Base-by-base conservation (phyloP, 768 basidiomycete genomes). In the Russula griseocarnosa region DNA sequence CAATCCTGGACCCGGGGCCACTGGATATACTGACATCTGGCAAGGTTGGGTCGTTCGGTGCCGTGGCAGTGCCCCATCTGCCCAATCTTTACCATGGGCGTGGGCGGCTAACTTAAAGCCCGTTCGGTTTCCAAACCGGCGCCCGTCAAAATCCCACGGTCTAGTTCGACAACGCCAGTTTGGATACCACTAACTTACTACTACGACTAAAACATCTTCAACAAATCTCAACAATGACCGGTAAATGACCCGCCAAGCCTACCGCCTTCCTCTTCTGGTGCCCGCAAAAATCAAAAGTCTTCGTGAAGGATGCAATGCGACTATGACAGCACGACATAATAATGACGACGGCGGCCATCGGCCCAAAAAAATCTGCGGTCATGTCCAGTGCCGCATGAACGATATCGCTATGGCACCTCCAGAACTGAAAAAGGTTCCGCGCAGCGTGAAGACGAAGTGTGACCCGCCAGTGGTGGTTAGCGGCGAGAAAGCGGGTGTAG, bases 371-470 rank as follows among this genome's bases (percentile, higher is more conserved):
- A 47, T 88, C 88, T 64, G 71, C 74, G 55, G 75, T 70, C 22
- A 65, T 74, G 26, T 81, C 81, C 6, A 78, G 85, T 11, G 81
- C 85, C 20, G 74, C 81, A 3, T 90, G 24, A 89, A 87, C 73
- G 87, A 90, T 72, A 78, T 90, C 62, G 87, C 81, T 0, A 80
- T 81, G 62, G 87, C 85, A 34, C 88, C 89, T 11, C 88, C 88
- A 1, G 79, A 81, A 46, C 71, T 90, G 40, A 84, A 77, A 65
- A 81, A 77, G 63, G 74, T 83, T 7, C 82, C 85, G 24, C 81
- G 84, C 24, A 79, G 82, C 32, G 80, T 74, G 16, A 71, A 71
- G 57, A 36, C 74, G 58, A 42, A 28, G 65, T n/a, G 11, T 13
- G 16, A 14, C 26, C 32, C 44, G 6, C 8, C 24, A 10, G 46